phyloP scores from a whole-genome alignment of 176 grass and related monocot species.

The Ananas comosus region DNA sequence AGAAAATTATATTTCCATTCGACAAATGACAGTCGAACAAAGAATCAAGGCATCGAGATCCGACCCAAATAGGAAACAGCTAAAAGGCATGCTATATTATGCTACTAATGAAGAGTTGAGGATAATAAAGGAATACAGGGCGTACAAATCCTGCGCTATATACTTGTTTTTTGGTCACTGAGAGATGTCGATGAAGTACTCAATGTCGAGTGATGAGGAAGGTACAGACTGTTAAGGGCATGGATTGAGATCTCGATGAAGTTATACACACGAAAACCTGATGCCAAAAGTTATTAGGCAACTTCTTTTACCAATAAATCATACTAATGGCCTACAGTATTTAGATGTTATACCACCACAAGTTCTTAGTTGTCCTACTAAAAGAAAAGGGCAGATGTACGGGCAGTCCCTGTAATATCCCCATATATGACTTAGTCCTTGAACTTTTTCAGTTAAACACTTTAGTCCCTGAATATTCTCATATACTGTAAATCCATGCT shows the following conservation, averaged over 20 bases:
- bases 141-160: constrained; percentile 21
- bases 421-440: too few relatives aligned
- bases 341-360: not conserved
- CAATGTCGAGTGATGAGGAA: constrained; percentile 9
- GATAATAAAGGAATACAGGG: constrained; percentile 20
- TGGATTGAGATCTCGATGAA: constrained; percentile 22
- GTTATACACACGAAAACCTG: constrained; percentile 28
- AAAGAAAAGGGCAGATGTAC: not conserved
- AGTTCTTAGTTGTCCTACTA: not conserved
- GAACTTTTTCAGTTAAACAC: too few relatives aligned
- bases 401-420: too few relatives aligned
- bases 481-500: too few relatives aligned
- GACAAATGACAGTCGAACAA: not conserved
- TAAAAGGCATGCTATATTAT: constrained; percentile 20
- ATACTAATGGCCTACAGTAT: not conserved
- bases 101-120: constrained; percentile 26
- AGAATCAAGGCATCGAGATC: constrained; percentile 2
- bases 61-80: not conserved
- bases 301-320: constrained; percentile 1
- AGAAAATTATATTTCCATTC: not conserved
- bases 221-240: constrained; percentile 18
- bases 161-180: constrained; percentile 22
- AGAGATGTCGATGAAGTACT: constrained; percentile 15
- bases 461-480: too few relatives aligned
- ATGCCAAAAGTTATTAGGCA: constrained; percentile 26